Base-by-base conservation (phyloP, 2,329 filamentous ascomycete genomes). In the Penicillium crustosum region DNA sequence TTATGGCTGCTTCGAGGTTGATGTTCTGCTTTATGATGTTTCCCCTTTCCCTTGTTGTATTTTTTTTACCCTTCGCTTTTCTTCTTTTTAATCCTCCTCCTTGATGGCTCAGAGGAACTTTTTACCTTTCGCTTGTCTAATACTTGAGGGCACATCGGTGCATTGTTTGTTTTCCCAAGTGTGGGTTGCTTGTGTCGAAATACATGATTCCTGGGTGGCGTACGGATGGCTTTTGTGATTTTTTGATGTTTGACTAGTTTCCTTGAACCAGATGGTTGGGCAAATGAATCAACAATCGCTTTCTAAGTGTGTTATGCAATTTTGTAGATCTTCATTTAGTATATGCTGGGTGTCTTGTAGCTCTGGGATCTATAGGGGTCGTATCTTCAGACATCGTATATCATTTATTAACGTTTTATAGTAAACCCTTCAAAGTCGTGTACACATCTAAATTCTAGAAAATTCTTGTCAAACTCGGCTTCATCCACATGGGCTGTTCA, bases 141-240 rank as follows among this genome's bases (percentile, higher is more conserved):
- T 66, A 66, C 57, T 67, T 67, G 58, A 60, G 59, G 61, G 59
- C 58, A 48, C 52, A 52, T 23, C 48, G 61, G 63, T 66, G 61
- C 59, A 66, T 64, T 60, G 50, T 56, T 47, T 61, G 57, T 49
- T 52, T 49, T 39, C 42, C 43, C 42, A 42, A 21, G 57, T 57
- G 36, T 47, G 59, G 62, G 53, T 64, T 66, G 64, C 58, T 65
- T 62, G 53, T 61, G 38, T 61, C 49, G 59, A 58, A 55, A 61
- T 66, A 66, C 55, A 64, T 65, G 65, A 63, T 63, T 64, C 61
- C 53, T 64, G 60, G 62, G 49, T 41, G 65, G 65, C 64, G 65
- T 66, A 58, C 36, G 55, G 65, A 57, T 64, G 64, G 64, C 44
- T 66, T 66, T 64, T 59, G 50, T 64, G 39, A 12, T 59, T 33